Evolutionary conservation across 2,329 filamentous ascomycete genomes (phyloP).

Genomic region (Trichoderma endophyticum): DNA sequence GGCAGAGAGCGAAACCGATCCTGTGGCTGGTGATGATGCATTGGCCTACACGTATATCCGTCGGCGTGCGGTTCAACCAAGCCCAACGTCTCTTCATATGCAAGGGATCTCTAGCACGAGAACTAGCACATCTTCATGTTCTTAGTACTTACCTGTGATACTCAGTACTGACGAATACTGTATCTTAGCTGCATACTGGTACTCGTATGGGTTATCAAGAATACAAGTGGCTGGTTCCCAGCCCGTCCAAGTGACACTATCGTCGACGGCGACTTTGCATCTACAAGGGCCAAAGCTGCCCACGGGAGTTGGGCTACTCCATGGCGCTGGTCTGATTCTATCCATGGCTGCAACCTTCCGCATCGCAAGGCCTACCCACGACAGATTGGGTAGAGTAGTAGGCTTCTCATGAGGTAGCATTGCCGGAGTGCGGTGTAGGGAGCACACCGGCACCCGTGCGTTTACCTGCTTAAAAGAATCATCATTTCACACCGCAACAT

Average conservation of each 20-base stretch:
- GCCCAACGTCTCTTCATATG: not conserved
- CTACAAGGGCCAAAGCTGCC: not conserved
- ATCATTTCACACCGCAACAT: conserved; percentile 1
- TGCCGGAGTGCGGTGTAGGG: not conserved
- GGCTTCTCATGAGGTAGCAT: not conserved
- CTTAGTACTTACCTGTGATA: not conserved
- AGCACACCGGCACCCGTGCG: not conserved
- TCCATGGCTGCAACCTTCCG: not conserved
- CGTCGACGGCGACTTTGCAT: not conserved
- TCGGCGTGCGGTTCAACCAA: not conserved
- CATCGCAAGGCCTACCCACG: not conserved
- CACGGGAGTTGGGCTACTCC: not conserved
- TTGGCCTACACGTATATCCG: not conserved
- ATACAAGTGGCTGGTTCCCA: not conserved
- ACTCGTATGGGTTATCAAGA: not conserved
- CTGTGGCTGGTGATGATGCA: not conserved
- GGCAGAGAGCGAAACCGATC: not conserved
- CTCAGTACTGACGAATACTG: not conserved
- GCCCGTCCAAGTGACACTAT: not conserved
- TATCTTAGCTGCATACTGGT: not conserved
- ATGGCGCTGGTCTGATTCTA: not conserved
- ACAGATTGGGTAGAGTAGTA: not conserved
- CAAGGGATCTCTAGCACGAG: not conserved
- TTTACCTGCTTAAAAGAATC: not conserved
- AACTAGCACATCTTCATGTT: not conserved